Evolutionary conservation across 2,329 filamentous ascomycete genomes (phyloP).

Genomic region (Colletotrichum gloeosporioides): DNA sequence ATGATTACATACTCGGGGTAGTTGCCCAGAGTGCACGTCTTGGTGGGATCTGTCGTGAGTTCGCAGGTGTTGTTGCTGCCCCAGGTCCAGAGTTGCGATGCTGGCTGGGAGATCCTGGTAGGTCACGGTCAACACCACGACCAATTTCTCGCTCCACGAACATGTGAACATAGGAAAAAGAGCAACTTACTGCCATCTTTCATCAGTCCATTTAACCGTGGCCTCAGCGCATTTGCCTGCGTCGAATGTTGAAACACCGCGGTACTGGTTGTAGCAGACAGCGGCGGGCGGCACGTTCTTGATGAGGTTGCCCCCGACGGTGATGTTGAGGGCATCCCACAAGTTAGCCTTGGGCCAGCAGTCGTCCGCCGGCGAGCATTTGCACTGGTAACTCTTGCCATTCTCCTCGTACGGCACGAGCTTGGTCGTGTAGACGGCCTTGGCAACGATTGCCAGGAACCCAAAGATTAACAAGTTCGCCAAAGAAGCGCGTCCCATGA

Average conservation of each 20-base stretch:
- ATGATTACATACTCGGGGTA: constrained; percentile 40
- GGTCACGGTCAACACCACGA: not conserved
- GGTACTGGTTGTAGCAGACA: constrained; percentile 43
- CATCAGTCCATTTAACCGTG: constrained; percentile 34
- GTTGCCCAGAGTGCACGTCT: constrained; percentile 42
- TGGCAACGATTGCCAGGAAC: not conserved
- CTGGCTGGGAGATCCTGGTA: constrained; percentile 31
- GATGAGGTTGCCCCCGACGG: constrained; percentile 52
- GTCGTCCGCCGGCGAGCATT: constrained; percentile 51
- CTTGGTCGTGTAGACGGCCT: not conserved
- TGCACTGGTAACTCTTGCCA: constrained; percentile 33
- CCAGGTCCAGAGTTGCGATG: constrained; percentile 42
- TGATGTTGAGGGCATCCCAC: constrained; percentile 53
- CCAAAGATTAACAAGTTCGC: not conserved
- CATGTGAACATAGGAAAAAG: not conserved
- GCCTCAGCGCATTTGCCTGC: constrained; percentile 37
- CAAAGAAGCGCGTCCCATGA: not conserved
- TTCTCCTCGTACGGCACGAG: constrained; percentile 6
- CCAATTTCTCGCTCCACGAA: not conserved
- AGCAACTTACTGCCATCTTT: constrained; percentile 41
- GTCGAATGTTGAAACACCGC: constrained; percentile 37
- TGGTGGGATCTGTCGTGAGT: constrained; percentile 35
- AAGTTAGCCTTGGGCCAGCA: constrained; percentile 51
- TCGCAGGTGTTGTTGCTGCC: constrained; percentile 47
- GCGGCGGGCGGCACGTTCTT: constrained; percentile 51